Evolutionary conservation across 2,329 filamentous ascomycete species (phyloP), one percentile per base, ranked within the genome.

Genomic region (Ophioceras dolichostomum): DNA sequence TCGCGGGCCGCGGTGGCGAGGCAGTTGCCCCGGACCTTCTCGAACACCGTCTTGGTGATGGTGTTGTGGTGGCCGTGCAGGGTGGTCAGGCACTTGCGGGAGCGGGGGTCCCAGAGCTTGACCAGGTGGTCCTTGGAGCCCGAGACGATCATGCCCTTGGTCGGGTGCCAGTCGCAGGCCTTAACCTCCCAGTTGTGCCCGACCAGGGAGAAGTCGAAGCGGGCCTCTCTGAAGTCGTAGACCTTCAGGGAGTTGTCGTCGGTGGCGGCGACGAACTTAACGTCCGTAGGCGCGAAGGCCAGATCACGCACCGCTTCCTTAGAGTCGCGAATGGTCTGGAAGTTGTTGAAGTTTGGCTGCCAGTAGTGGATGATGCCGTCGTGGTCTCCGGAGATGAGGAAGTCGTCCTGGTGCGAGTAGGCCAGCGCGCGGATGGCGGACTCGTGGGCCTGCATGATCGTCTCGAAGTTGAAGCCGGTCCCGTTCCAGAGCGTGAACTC

Each of bases 101-200:
- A 89, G 39, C 91, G 76, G n/a, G 91, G 91, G 57, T 98, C 91
- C 91, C 91, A 98, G 31, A 98, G 76, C 58, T 96, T 96, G 52
- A 98, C 86, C 43, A 94, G 68, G 58, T 98, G 89, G 53, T 98
- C 91, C 61, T 98, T 98, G 10, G 89, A 96, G 27, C 91, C 91
- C 1, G 91, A 96, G 4, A 94, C 89, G 22, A 98, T 71, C 4
- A 98, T 64, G 1, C 91, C 91, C 62, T 95, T 96, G 16, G 81
- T 83, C 2, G 89, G 88, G 62, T 98, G 91, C 91, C 91, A 98
- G 55, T 98, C 89, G 40, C 93, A 93, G 37, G 79, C 85, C 59
- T 96, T 96, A 16, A 86, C 88, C 54, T 98, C 91, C 91, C 91
- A 98, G 45, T 87, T 86, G 57, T 98, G 91, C n/a, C 91, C 91